phyloP scores from a whole-genome alignment of 75 land plant genomes.

The Selaginella moellendorffii region DNA sequence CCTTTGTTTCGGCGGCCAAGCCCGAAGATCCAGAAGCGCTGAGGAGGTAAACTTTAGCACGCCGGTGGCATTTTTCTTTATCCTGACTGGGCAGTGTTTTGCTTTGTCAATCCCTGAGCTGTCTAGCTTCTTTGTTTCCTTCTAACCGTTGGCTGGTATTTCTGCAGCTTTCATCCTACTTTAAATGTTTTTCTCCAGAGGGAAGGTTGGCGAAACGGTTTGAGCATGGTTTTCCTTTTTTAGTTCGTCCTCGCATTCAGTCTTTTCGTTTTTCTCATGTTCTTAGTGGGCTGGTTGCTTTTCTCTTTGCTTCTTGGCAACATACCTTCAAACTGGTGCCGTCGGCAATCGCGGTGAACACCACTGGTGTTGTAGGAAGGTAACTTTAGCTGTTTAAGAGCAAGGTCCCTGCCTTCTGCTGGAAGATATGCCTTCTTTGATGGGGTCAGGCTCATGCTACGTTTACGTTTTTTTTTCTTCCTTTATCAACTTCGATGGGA shows the following conservation, averaged over 20 bases:
- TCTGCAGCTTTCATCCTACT: constrained; percentile 15
- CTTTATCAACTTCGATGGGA: too few relatives aligned
- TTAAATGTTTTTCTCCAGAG: constrained; percentile 4
- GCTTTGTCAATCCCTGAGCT: too few relatives aligned
- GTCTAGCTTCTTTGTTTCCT: background rate
- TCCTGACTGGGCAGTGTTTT: constrained; percentile 15
- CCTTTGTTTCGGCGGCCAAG: constrained; percentile 50
- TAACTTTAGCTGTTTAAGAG: constrained; percentile 56
- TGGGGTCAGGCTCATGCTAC: constrained; percentile 14
- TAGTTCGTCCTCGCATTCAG: too few relatives aligned
- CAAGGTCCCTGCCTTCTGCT: constrained; percentile 33
- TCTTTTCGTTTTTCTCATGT: too few relatives aligned
- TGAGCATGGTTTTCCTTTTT: background rate
- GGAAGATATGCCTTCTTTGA: constrained; percentile 17
- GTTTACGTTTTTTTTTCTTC: constrained; percentile 2
- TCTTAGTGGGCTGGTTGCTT: too few relatives aligned
- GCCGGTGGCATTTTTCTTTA: constrained; percentile 1
- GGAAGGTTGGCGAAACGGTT: background rate
- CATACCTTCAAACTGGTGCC: constrained; percentile 43
- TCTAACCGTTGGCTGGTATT: background rate
- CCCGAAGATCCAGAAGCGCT: constrained; percentile 72
- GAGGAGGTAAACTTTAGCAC: constrained; percentile 48
- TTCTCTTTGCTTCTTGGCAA: constrained; percentile 9
- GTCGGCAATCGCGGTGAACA: constrained; percentile 57
- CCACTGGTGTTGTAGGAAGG: constrained; percentile 75